phyloP scores from a whole-genome alignment of 2,329 filamentous ascomycete genomes.

The Graphiopsis chlorocephala region DNA sequence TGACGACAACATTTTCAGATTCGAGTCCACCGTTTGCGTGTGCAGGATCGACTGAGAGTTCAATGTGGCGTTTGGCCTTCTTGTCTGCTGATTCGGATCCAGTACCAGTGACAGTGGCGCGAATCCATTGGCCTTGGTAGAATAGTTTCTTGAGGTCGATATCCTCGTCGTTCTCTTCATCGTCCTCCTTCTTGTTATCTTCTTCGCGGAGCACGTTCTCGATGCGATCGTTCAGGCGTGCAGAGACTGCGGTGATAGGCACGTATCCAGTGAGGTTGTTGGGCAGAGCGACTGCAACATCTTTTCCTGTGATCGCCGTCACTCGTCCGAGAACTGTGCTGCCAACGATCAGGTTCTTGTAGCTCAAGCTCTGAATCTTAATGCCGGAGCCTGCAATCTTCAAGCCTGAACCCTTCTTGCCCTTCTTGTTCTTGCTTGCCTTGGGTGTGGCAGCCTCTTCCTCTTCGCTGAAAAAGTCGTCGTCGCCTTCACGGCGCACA shows the following conservation, averaged over 20 bases:
- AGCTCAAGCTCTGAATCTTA: constrained; percentile 78
- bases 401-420: constrained; percentile 36
- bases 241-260: constrained; percentile 87
- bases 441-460: constrained; percentile 34
- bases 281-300: constrained; percentile 78
- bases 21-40: constrained; percentile 74
- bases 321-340: constrained; percentile 87
- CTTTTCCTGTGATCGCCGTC: constrained; percentile 72
- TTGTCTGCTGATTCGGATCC: constrained; percentile 58
- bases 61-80: constrained; percentile 72
- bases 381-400: constrained; percentile 51
- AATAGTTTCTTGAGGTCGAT: constrained; percentile 76
- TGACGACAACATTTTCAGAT: constrained; percentile 68
- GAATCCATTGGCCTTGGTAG: constrained; percentile 79
- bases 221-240: constrained; percentile 71
- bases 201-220: constrained; percentile 64
- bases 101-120: constrained; percentile 78
- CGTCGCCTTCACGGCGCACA: constrained; percentile 45
- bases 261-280: constrained; percentile 92
- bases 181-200: constrained; percentile 55
- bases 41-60: constrained; percentile 77
- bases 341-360: constrained; percentile 75
- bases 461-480: constrained; percentile 45
- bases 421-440: constrained; percentile 48
- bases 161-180: constrained; percentile 53